Base-by-base conservation (phyloP, 768 basidiomycete genomes). In the Kwoniella newhampshirensis region DNA sequence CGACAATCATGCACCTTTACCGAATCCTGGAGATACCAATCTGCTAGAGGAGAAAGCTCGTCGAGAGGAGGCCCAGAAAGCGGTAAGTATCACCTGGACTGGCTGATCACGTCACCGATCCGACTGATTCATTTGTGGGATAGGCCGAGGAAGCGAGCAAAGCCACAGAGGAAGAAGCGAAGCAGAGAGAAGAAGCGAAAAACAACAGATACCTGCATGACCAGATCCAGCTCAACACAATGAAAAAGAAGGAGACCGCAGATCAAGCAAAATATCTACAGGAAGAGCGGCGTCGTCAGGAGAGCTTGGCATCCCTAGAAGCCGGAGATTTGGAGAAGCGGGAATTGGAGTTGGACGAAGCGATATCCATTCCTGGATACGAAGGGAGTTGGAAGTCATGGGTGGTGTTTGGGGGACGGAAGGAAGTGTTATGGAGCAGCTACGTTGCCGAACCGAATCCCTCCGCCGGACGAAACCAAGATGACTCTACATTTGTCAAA, bases 41-140 rank as follows among this genome's bases (percentile, higher is more conserved):
- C 48, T 75, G 36, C 71, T 75, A 72, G 74, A 74, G 35, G 65
- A 73, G 56, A 72, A 63, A 49, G 71, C 74, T 5, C 47, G 65
- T 20, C 42, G 74, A 35, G 74, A 72, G 26, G 71, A 70, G 36
- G 67, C 64, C 11, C 55, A 74, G 48, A 47, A 55, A 59, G 67
- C 66, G 20, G 74, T 75, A 46, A 63, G 57, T 62, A n/a, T n/a
- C n/a, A n/a, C n/a, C n/a, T n/a, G n/a, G n/a, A n/a, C n/a, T n/a
- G n/a, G n/a, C n/a, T n/a, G 26, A 18, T 57, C 15, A 30, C 11
- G 7, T 13, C n/a, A n/a, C n/a, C n/a, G n/a, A n/a, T 30, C 23
- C 25, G 39, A 6, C 25, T 42, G 13, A 36, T 23, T 47, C 30
- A 30, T 21, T 40, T 25, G 43, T 26, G 5, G 30, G 35, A 15